Percentiles rank a stretch among this genome's conserved stretches.
Evolutionary conservation across 2,329 filamentous ascomycete genomes (phyloP).

Genomic region (Neopestalotiopsis sp.): DNA sequence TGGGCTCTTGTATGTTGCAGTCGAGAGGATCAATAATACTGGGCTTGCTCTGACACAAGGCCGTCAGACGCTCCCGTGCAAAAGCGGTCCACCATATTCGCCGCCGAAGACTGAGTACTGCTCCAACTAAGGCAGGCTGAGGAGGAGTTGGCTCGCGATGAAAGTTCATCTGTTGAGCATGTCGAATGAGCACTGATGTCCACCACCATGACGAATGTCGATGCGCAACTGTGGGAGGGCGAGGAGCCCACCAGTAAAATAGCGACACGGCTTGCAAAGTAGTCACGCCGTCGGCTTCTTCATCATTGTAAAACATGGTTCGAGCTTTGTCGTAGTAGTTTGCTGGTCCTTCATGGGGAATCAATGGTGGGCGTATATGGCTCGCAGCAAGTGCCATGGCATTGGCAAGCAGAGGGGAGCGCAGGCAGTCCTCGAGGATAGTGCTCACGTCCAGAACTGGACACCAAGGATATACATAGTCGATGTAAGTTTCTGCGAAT

Average conservation of each 20-base stretch:
- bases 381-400: constrained; percentile 46
- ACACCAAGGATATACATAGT: constrained; percentile 49
- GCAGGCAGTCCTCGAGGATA: constrained; percentile 35
- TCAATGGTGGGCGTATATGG: constrained; percentile 47
- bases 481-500: constrained; percentile 48
- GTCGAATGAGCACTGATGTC: constrained; percentile 48
- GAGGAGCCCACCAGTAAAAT: constrained; percentile 52
- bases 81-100: constrained; percentile 51
- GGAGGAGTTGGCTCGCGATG: constrained; percentile 42
- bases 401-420: constrained; percentile 42
- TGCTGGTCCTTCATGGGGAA: constrained; percentile 43
- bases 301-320: constrained; percentile 46
- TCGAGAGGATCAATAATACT: constrained; percentile 49
- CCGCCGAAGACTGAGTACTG: constrained; percentile 36
- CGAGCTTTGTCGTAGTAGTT: constrained; percentile 46
- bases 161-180: constrained; percentile 50
- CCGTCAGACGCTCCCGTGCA: constrained; percentile 45
- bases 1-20: constrained; percentile 44
- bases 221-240: constrained; percentile 42
- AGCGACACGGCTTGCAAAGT: constrained; percentile 43
- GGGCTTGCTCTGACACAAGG: constrained; percentile 49
- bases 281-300: constrained; percentile 43
- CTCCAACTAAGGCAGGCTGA: constrained; percentile 26
- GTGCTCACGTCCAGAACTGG: constrained; percentile 43
- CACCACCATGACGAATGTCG: constrained; percentile 51